Evolutionary conservation across 495 filamentous ascomycete genomes (phyloP), one percentile per base, ranked within the genome.

Genomic region (Parmelia sp.): DNA sequence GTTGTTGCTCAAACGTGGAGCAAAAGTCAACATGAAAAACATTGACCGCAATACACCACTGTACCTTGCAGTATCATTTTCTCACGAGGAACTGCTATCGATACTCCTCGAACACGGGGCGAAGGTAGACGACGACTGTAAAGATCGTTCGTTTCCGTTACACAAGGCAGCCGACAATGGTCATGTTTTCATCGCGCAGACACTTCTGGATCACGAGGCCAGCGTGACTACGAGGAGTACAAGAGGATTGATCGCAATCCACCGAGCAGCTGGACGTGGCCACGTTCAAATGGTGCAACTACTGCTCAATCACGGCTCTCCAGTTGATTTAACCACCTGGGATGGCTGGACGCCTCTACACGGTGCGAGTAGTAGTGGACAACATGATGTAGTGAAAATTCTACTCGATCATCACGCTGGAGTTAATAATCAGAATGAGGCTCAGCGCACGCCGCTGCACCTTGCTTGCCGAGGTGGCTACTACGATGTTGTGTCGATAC

Each of bases 281-380:
- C 57, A 61, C 56, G 15, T 65, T 29, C 35, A 57, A n/a, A 63
- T 66, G 19, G 37, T 63, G 6, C 51, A 39, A 23, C 9, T 53
- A 33, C 42, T 58, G 44, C 36, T 47, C 23, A 29, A 14, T 5
- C 25, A 29, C 42, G 65, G 60, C 31, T 66, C 60, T 21, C 36
- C 15, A 4, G 47, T 53, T 23, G 45, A 65, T 37, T 29, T 29
- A 0, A 0, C 14, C 2, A 65, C 64, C 8, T 6, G 17, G 8
- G 64, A 65, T 31, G 47, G 31, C 27, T 62, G 60, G 60, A 55
- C 64, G 44, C 64, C 64, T n/a, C 44, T 65, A 14, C 57, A 61
- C 57, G 64, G 64, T 23, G 58, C 57, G 61, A 62, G 64, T 31
- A 59, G 47, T 11, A 59, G 45, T 33, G 64, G 58, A 0, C 33